Percentiles rank a stretch among this genome's conserved stretches.
These are phyloP conservation scores for Boletus semigastroideus DNA, from an alignment of 1,284 basidiomycete species.

Conservation along the genomic window DNA sequence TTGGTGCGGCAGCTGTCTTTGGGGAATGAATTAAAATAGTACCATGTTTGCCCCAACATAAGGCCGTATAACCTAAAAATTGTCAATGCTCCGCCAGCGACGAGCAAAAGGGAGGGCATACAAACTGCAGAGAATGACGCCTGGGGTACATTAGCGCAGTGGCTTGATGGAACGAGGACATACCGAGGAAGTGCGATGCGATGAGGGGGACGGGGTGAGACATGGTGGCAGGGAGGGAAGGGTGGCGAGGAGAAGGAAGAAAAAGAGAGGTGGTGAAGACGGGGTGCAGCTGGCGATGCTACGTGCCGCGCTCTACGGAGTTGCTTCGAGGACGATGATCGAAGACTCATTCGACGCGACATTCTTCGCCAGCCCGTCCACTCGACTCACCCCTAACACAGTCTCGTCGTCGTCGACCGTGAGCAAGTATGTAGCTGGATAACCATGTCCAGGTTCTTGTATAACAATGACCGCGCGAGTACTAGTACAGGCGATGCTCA, in stretches of 20 bases:
- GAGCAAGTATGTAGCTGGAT: too few relatives aligned
- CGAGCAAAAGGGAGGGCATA: conserved; percentile 5
- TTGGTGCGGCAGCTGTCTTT: conserved; percentile 26
- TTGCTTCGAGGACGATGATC: conserved; percentile 34
- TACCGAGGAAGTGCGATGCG: conserved; percentile 32
- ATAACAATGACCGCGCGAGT: too few relatives aligned
- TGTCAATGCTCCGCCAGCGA: neutral
- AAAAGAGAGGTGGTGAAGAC: conserved; percentile 4
- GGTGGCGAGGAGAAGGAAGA: neutral
- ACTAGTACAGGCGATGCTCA: too few relatives aligned
- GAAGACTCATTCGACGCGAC: conserved; percentile 18
- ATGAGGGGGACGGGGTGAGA: conserved; percentile 16
- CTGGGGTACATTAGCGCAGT: conserved; percentile 15
- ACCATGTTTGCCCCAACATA: conserved; percentile 34
- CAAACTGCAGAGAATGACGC: conserved; percentile 33
- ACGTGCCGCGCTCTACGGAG: conserved; percentile 33
- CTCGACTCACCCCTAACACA: neutral
- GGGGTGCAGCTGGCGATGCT: conserved; percentile 18
- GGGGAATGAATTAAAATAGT: conserved; percentile 31
- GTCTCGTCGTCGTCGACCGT: neutral
- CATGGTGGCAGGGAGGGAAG: conserved; percentile 10
- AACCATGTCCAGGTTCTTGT: neutral
- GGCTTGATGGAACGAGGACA: neutral
- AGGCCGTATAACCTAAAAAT: conserved; percentile 29
- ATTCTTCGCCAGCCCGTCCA: conserved; percentile 1